A percentile compares a stretch with the other conserved stretches of the same genome.
phyloP scores from a whole-genome alignment of 805 yeast species.

The Starmerella kuoi region DNA sequence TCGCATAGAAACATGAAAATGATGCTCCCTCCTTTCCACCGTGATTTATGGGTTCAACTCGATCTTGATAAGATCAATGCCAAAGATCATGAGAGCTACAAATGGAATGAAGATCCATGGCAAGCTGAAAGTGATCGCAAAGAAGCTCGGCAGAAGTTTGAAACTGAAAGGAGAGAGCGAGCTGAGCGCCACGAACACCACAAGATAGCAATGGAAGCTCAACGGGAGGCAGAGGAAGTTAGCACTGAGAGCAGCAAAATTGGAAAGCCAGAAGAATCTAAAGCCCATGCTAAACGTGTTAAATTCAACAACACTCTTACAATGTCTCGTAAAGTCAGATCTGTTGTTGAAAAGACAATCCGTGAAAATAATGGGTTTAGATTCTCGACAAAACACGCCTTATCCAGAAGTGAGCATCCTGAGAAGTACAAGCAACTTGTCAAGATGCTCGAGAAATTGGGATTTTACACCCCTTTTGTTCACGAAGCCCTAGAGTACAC shows the following conservation, averaged over 20 bases:
- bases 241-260: background rate
- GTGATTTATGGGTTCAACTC: conserved; percentile 62
- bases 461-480: conserved; percentile 60
- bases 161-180: conserved; percentile 6
- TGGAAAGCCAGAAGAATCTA: background rate
- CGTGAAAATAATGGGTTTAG: conserved; percentile 32
- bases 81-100: conserved; percentile 16
- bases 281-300: conserved; percentile 13
- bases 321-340: conserved; percentile 51
- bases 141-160: conserved; percentile 19
- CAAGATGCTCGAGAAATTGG: conserved; percentile 35
- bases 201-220: conserved; percentile 13
- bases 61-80: conserved; percentile 46
- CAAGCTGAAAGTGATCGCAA: conserved; percentile 46
- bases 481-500: conserved; percentile 56
- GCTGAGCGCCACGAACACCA: conserved; percentile 9
- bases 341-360: conserved; percentile 49
- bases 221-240: background rate
- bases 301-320: conserved; percentile 38
- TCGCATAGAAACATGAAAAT: conserved; percentile 72
- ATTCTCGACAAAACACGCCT: conserved; percentile 29
- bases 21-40: conserved; percentile 76
- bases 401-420: conserved; percentile 5
- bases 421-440: conserved; percentile 13
- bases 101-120: conserved; percentile 53